Evolutionary conservation across 352 stramenopile species (phyloP), one percentile per base, ranked within the genome.

Genomic region (Globisporangium uncinulatum): DNA sequence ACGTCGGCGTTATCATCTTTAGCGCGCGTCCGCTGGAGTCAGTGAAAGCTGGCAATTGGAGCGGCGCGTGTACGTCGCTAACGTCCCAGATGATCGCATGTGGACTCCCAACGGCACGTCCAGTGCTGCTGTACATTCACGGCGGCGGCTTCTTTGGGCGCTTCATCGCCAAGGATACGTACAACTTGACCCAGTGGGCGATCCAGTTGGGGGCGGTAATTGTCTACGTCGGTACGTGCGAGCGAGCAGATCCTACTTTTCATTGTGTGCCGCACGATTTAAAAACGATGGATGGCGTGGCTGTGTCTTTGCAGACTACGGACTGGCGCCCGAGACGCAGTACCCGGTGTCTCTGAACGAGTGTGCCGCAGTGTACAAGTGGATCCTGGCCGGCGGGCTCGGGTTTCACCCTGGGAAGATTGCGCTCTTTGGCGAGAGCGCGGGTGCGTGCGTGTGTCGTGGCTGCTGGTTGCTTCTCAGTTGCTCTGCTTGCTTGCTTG

Each of bases 161-260:
- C n/a, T 94, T 94, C 61, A 87, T 95, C 55, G 85, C 83, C 10
- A 92, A 91, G 52, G 86, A 95, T 57, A 83, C 85, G 9, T 73
- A 87, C 47, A 92, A 87, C 43, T 49, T 94, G 54, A 87, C 77
- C 1, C 62, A 70, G 21, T 95, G 86, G 87, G 81, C 82, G 0
- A 69, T 70, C 9, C 67, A 65, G 10, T 69, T 94, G 11, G 80
- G 84, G n/a, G 81, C 73, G 2, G 81, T 94, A 10, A 90, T 96
- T 43, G 83, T 95, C 53, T 95, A 94, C 66, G 76, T 95, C 32
- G 83, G 83, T 92, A 77, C 42, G 74, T 54, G 32, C 13, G 15
- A 36, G 24, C 54, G 57, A 54, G 6, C 48, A 9, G 11, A 46
- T 46, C 15, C 42, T 15, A 29, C 7, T 6, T 51, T 39, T 34